Percentiles rank a stretch among this genome's conserved stretches.
Evolutionary conservation across 805 yeast species (phyloP).

Genomic region (Yarrowia sp.): DNA sequence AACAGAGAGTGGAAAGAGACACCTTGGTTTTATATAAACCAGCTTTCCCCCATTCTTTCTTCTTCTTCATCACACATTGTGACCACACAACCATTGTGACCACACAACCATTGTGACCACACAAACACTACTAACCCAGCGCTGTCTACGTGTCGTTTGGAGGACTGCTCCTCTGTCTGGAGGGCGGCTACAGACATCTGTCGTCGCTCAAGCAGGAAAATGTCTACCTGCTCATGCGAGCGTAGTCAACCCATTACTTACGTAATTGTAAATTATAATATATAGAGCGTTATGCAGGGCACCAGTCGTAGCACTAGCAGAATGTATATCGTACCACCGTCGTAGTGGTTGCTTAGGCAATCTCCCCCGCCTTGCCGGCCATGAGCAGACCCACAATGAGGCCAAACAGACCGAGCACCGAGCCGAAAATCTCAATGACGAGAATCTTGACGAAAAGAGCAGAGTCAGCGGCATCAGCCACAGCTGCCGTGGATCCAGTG

Average conservation of each 20-base stretch:
- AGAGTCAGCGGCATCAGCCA: constrained; percentile 96
- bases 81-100: too few relatives aligned
- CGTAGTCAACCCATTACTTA: constrained; percentile 21
- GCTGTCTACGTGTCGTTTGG: constrained; percentile 95
- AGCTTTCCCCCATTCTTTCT: too few relatives aligned
- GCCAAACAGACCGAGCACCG: constrained; percentile 94
- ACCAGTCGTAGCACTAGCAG: background rate
- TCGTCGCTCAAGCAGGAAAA: constrained; percentile 90
- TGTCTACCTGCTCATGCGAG: constrained; percentile 82
- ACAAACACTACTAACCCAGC: constrained; percentile 49
- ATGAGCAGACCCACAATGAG: constrained; percentile 93
- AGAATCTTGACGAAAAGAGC: constrained; percentile 91
- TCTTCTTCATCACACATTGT: too few relatives aligned
- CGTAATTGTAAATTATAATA: constrained; percentile 24
- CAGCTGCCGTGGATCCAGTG: constrained; percentile 98
- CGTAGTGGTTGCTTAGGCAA: constrained; percentile 45
- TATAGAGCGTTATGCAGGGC: constrained; percentile 26
- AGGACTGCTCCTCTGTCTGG: constrained; percentile 87
- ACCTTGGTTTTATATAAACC: too few relatives aligned
- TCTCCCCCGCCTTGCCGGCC: constrained; percentile 94
- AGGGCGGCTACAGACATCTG: constrained; percentile 89
- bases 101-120: too few relatives aligned
- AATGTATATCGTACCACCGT: background rate
- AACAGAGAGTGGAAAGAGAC: too few relatives aligned
- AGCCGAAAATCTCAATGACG: constrained; percentile 96